Base-by-base conservation (phyloP, 1,284 basidiomycete species). In the Leccinum subfulvum region DNA sequence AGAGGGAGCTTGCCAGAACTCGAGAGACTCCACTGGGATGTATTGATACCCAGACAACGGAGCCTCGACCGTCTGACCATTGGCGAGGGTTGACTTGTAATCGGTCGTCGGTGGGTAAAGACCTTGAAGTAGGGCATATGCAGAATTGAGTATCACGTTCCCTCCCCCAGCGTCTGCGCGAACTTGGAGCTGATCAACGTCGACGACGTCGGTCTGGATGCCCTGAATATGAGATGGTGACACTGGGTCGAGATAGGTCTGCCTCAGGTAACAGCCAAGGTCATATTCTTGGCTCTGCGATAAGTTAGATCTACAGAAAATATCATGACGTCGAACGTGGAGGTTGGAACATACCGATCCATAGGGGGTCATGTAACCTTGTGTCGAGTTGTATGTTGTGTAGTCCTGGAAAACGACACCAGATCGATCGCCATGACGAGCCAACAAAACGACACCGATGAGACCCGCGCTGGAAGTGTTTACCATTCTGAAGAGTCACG, bases 1-100 rank as follows among this genome's bases (percentile, higher is more conserved):
- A 39, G 65, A 65, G 23, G 73, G 69, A 21, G 58, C 61, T 55
- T 76, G 69, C 65, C 55, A 73, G 56, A 56, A 67, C 52, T 73
- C 72, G 21, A 73, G 59, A 53, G 73, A 76, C 35, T 75, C 65
- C 10, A 73, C 72, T 33, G 72, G 75, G 23, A 73, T 18, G 57
- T 73, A 76, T 52, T 84, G 82, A 64, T 86, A 87, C 0, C 85
- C 85, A 16, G 76, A 75, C 7, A 84, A 71, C 0, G 82, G 82
- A 16, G 79, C 78, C 0, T 77, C 69, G n/a, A 86, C 75, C 11
- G 51, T 75, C 21, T 80, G 72, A 9, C 84, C 83, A 63, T 85
- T 80, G 1, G 82, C 84, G 13, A 85, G 76, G 2, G 71, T 76
- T 35, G 72, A 77, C 30, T 68, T 77, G 33, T 71, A 71, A 3